Evolutionary conservation across 2,329 filamentous ascomycete genomes (phyloP).

Genomic region (Hymenoscyphus occultus): DNA sequence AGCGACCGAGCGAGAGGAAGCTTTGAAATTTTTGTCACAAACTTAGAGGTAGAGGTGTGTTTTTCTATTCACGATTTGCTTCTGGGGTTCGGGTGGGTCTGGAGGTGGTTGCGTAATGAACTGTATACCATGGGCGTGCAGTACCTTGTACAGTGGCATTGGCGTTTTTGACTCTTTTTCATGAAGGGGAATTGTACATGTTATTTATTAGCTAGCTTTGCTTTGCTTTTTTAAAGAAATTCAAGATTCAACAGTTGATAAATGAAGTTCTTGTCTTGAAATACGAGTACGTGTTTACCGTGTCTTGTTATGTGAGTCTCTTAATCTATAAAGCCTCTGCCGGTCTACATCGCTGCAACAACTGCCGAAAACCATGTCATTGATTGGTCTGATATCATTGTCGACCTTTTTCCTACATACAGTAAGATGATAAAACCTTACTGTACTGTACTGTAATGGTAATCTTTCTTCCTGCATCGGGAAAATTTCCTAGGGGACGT

Average conservation of each 20-base stretch:
- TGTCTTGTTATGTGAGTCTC: neutral
- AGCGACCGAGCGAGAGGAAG: conserved; percentile 74
- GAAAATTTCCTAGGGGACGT: neutral
- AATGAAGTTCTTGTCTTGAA: neutral
- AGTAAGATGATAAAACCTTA: neutral
- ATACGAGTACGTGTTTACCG: too few species aligned
- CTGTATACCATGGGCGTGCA: conserved; percentile 11
- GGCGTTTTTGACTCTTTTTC: conserved; percentile 10
- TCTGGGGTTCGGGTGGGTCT: neutral
- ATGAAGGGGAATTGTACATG: conserved; percentile 3
- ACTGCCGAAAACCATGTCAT: too few species aligned
- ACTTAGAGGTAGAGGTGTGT: conserved; percentile 14
- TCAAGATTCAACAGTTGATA: neutral
- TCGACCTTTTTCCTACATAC: neutral
- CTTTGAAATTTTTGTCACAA: conserved; percentile 34
- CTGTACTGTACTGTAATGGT: neutral
- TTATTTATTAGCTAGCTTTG: neutral
- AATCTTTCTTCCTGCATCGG: neutral
- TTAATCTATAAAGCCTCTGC: neutral
- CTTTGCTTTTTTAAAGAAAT: neutral
- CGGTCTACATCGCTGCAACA: too few species aligned
- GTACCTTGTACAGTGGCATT: conserved; percentile 13
- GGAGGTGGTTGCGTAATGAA: neutral
- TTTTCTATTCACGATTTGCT: neutral
- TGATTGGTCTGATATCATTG: too few species aligned